Percentiles rank a stretch among this genome's conserved stretches.
Evolutionary conservation across 2,329 filamentous ascomycete species (phyloP).

Genomic region (Stenocarpella maydis): DNA sequence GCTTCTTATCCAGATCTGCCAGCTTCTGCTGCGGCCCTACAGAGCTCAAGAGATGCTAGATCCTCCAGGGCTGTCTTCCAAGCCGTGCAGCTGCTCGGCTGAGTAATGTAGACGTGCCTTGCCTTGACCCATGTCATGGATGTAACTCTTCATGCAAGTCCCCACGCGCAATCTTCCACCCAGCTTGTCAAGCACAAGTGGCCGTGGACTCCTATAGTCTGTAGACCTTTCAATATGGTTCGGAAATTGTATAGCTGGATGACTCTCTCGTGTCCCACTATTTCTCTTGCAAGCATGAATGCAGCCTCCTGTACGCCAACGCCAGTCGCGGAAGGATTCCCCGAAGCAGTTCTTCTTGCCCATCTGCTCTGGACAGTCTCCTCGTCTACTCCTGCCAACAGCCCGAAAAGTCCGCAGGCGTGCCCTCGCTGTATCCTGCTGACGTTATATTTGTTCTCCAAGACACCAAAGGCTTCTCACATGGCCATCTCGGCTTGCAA

Average conservation of each 20-base stretch:
- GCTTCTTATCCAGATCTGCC: neutral
- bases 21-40: neutral
- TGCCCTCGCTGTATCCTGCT: neutral
- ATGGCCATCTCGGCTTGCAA: slow-evolving; percentile 98
- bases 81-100: neutral
- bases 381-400: slow-evolving; percentile 2
- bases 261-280: neutral
- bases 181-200: neutral
- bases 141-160: neutral
- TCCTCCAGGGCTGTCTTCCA: neutral
- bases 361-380: slow-evolving; percentile 2
- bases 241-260: slow-evolving; percentile 29
- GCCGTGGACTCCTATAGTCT: neutral
- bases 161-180: neutral
- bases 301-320: slow-evolving; percentile 34
- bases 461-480: slow-evolving; percentile 53
- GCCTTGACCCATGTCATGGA: neutral
- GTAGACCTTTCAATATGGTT: slow-evolving; percentile 15
- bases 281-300: slow-evolving; percentile 26
- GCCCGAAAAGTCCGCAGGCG: neutral
- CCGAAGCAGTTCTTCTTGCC: neutral
- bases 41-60: neutral
- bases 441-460: neutral
- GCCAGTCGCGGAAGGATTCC: slow-evolving; percentile 26
- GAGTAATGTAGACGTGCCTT: neutral